Conservation (phyloP, 192 early-diverging fungal genomes). For the Mortierella hygrophila region DNA sequence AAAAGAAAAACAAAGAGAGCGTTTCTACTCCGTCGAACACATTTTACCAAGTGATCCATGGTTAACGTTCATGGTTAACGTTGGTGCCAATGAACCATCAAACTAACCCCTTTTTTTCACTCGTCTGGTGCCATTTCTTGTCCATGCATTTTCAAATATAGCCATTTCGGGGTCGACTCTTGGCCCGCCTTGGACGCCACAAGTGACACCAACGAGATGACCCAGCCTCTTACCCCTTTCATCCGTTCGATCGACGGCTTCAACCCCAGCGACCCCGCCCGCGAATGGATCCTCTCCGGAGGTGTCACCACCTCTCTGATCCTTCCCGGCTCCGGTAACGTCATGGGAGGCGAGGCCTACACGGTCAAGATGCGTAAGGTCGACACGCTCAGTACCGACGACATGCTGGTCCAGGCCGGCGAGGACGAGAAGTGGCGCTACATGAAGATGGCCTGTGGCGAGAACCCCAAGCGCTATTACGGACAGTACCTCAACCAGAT, state of each 20-base stretch:
- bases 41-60: not conserved
- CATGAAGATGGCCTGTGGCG: slow-evolving; percentile 90
- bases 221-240: slow-evolving; percentile 70
- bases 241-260: slow-evolving; percentile 78
- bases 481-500: slow-evolving; percentile 75
- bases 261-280: slow-evolving; percentile 71
- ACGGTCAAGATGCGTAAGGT: slow-evolving; percentile 73
- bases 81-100: not conserved
- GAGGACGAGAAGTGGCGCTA: slow-evolving; percentile 70
- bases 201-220: slow-evolving; percentile 76
- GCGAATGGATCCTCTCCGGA: slow-evolving; percentile 64
- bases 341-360: slow-evolving; percentile 84
- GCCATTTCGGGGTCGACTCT: slow-evolving; percentile 74
- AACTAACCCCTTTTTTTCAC: not conserved
- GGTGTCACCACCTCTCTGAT: slow-evolving; percentile 81
- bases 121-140: not conserved
- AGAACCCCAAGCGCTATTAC: slow-evolving; percentile 78
- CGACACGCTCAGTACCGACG: slow-evolving; percentile 66
- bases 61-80: not conserved
- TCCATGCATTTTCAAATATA: slow-evolving; percentile 10
- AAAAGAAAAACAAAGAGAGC: not conserved
- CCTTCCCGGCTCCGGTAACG: slow-evolving; percentile 79
- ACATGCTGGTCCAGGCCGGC: slow-evolving; percentile 74
- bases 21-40: not conserved
- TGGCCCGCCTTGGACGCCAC: slow-evolving; percentile 72